Conservation (phyloP, 2,329 filamentous ascomycete species). For the Nakataea oryzae region DNA sequence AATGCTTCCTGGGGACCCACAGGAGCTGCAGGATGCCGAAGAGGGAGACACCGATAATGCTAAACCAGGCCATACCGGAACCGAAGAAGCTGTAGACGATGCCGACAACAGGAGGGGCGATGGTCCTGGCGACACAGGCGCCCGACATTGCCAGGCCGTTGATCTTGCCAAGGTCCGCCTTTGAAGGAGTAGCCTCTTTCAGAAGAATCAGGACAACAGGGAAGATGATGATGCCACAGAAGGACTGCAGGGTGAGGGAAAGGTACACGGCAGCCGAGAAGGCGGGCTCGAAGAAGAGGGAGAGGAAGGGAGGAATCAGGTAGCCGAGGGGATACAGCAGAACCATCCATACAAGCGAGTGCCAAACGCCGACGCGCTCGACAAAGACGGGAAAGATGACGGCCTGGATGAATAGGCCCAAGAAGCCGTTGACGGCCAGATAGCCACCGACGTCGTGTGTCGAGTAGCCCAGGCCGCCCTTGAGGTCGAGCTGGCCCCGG, state of each 20-base stretch:
- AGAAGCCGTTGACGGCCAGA: constrained; percentile 30
- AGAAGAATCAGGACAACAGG: neutral
- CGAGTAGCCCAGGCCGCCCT: neutral
- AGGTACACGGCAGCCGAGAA: neutral
- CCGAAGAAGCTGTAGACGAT: neutral
- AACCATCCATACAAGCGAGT: neutral
- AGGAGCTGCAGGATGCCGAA: neutral
- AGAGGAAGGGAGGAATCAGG: neutral
- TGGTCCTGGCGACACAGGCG: neutral
- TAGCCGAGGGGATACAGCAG: neutral
- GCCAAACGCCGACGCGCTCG: neutral
- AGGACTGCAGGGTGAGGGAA: neutral
- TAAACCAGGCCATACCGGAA: neutral
- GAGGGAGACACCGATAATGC: neutral
- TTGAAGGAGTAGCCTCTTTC: neutral
- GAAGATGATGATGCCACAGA: constrained; percentile 1
- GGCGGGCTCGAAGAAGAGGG: neutral
- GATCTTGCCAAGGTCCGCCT: neutral
- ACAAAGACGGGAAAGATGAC: constrained; percentile 55
- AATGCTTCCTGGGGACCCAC: neutral
- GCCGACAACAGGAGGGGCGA: neutral
- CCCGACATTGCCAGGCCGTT: constrained; percentile 1
- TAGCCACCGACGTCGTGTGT: constrained; percentile 13
- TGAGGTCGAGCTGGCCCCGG: neutral
- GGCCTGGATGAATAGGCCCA: constrained; percentile 64